Evolutionary conservation across 2,329 filamentous ascomycete genomes (phyloP), one percentile per base, ranked within the genome.

Genomic region (Exophiala dermatitidis): DNA sequence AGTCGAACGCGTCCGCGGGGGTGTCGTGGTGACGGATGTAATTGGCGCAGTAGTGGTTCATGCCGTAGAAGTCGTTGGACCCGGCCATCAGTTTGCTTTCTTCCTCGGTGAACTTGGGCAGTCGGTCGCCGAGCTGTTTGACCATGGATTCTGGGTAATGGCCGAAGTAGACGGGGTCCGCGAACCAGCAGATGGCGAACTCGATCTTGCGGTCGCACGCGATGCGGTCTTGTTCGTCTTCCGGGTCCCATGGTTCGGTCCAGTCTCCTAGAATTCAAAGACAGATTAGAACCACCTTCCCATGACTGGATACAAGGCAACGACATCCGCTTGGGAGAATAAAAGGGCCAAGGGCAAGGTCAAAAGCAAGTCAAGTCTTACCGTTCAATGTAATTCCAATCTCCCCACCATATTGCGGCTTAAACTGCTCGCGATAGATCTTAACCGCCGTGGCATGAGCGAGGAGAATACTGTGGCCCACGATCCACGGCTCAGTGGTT

Each of bases 61-160:
- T 91, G 69, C 88, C 89, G 70, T 94, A 94, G 72, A 94, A 94
- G 74, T 94, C 89, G 69, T 93, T 93, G 67, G 84, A 88, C n/a
- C 86, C 88, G 65, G 85, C 77, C 43, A 95, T 82, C n/a, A 93
- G 75, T 1, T 80, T 80, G 28, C 75, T 69, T 66, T 95, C 88
- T 61, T 88, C 85, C 0, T 77, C 70, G 0, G 85, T 89, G 69
- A 87, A 93, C 42, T 76, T 74, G 3, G 89, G 89, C 45, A 94
- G 78, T 9, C 88, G 82, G 66, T 84, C 77, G 52, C 88, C 88
- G 12, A 94, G 82, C 73, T 94, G 88, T 67, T 82, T 81, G 53
- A 80, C 77, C 88, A 94, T 94, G 55, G 84, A 89, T 56, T 81
- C 86, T 5, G 89, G 89, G 71, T 94, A 94, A 62, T 85, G 80